These are phyloP conservation scores for Fusarium armeniacum DNA, from an alignment of 2,329 filamentous ascomycete genomes.

Conservation along the genomic window DNA sequence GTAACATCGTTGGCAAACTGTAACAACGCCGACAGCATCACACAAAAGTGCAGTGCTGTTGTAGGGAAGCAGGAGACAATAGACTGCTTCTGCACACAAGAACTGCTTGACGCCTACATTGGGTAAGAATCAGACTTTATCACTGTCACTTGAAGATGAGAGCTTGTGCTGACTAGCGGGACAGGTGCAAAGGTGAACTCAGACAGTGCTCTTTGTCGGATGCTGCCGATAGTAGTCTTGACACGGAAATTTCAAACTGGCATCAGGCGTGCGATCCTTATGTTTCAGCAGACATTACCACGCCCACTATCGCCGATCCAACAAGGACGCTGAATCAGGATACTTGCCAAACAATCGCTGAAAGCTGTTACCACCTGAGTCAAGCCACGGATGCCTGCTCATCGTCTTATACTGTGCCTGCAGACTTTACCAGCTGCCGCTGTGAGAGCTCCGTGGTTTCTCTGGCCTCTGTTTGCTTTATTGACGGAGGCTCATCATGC, in stretches of 20 bases:
- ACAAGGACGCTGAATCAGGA: neutral
- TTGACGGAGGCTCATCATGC: neutral
- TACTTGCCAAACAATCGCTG: neutral
- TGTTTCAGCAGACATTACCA: neutral
- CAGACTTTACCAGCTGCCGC: neutral
- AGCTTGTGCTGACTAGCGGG: neutral
- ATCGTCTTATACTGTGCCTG: neutral
- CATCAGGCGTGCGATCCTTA: neutral
- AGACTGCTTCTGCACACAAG: neutral
- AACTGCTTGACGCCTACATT: neutral
- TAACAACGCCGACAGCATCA: neutral
- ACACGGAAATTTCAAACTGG: neutral
- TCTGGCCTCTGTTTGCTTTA: neutral
- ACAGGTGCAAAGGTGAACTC: neutral
- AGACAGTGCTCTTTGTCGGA: neutral
- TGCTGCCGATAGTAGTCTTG: neutral
- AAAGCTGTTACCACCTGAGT: neutral
- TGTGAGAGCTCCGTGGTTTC: neutral
- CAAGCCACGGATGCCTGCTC: neutral
- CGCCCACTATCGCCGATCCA: neutral
- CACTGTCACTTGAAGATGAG: neutral
- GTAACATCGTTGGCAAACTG: neutral
- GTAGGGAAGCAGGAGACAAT: neutral
- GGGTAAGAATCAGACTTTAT: neutral
- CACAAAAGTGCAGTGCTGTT: neutral